Evolutionary conservation across 2,329 filamentous ascomycete genomes (phyloP).

Genomic region (Ophiocordyceps camponoti-leonardi): DNA sequence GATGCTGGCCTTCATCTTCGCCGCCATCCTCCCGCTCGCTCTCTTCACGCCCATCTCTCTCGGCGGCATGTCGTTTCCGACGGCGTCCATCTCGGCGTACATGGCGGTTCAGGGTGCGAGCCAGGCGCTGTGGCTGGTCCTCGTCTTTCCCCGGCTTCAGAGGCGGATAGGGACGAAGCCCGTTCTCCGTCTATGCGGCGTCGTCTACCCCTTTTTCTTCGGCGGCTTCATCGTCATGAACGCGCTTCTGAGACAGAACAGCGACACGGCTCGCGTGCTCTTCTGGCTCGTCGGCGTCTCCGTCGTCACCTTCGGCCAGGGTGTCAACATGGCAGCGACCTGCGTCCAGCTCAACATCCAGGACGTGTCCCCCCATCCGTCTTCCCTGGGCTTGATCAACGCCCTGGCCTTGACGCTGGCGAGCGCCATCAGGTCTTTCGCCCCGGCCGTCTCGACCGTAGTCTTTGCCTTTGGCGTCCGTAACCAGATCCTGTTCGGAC

Average conservation of each 20-base stretch:
- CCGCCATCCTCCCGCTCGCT: conserved; percentile 51
- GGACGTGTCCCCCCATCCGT: conserved; percentile 49
- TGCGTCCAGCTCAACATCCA: conserved; percentile 58
- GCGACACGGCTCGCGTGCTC: conserved; percentile 13
- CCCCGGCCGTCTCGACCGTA: conserved; percentile 47
- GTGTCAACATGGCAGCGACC: conserved; percentile 54
- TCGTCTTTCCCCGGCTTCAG: conserved; percentile 54
- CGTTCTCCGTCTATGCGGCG: conserved; percentile 38
- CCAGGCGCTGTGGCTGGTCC: conserved; percentile 55
- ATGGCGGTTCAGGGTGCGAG: conserved; percentile 46
- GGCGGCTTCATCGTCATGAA: conserved; percentile 37
- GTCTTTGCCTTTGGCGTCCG: conserved; percentile 52
- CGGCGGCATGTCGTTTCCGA: conserved; percentile 48
- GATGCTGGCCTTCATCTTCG: conserved; percentile 55
- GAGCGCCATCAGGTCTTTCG: conserved; percentile 46
- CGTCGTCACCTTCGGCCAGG: conserved; percentile 35
- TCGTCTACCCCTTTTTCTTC: conserved; percentile 48
- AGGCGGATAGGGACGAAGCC: conserved; percentile 46
- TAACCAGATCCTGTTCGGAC: conserved; percentile 42
- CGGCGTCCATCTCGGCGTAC: conserved; percentile 47
- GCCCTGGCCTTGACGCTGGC: conserved; percentile 38
- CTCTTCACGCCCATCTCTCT: conserved; percentile 44
- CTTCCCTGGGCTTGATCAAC: conserved; percentile 54
- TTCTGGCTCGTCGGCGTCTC: conserved; percentile 38
- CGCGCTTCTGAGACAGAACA: conserved; percentile 20